A percentile compares a stretch with the other conserved stretches of the same genome.
Conservation (phyloP, 306 rosid species). For the barrel medic (Medicago truncatula) region MtrunA17r5.0-ANR NC_053048.1:55030001-55030500, state of each 20-base stretch:
- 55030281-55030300: constrained; percentile 2
- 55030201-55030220: neutral
- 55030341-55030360: constrained; percentile 32
- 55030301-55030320: constrained; percentile 33
- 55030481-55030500: constrained; percentile 98
- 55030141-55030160: neutral
- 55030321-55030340: constrained; percentile 8
- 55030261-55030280: constrained; percentile 27
- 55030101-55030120: constrained; percentile 9
- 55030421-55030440: constrained; percentile 92
- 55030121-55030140: neutral
- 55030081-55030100: constrained; percentile 27
- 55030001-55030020: constrained; percentile 26
- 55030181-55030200: constrained; percentile 7
- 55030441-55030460: constrained; percentile 99
- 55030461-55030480: constrained; percentile 95
- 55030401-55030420: constrained; percentile 84
- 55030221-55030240: constrained; percentile 13
- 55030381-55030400: constrained; percentile 98
- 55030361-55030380: constrained; percentile 29
- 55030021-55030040: constrained; percentile 37
- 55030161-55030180: neutral
- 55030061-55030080: neutral
- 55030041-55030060: constrained; percentile 15
- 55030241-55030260: constrained; percentile 7